Percentiles rank a stretch among this genome's conserved stretches.
phyloP scores from a whole-genome alignment of 2,329 filamentous ascomycete species.

The Sporothrix inflata region DNA sequence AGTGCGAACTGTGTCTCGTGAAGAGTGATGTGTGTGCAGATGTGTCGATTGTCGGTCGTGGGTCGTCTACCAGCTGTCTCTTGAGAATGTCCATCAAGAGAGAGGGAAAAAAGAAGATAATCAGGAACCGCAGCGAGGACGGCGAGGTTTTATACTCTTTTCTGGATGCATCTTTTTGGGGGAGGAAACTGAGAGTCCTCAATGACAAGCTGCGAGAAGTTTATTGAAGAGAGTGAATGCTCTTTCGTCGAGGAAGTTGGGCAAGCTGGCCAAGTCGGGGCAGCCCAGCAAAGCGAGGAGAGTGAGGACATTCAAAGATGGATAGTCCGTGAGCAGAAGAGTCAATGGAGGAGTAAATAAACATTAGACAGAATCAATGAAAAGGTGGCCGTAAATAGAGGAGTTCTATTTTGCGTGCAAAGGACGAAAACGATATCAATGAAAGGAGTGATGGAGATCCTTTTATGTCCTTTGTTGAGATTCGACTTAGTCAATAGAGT shows the following conservation, averaged over 20 bases:
- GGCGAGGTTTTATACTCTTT: conserved; percentile 18
- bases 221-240: not conserved
- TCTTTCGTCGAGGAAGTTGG: not conserved
- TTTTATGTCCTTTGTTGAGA: not conserved
- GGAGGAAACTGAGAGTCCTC: not conserved
- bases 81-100: not conserved
- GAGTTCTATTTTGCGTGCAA: not conserved
- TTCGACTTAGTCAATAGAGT: not conserved
- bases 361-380: not conserved
- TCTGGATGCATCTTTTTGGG: not conserved
- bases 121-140: not conserved
- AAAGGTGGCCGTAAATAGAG: not conserved
- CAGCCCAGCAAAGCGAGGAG: not conserved
- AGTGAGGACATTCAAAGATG: not conserved
- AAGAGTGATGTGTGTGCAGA: too few relatives aligned
- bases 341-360: not conserved
- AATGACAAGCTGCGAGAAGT: not conserved
- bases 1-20: not conserved
- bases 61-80: not conserved
- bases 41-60: not conserved
- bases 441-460: not conserved
- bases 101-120: not conserved
- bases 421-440: not conserved
- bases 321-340: not conserved
- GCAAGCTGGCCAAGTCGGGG: not conserved